phyloP scores from a whole-genome alignment of 2,329 filamentous ascomycete genomes.

The Xylariaceae sp. region DNA sequence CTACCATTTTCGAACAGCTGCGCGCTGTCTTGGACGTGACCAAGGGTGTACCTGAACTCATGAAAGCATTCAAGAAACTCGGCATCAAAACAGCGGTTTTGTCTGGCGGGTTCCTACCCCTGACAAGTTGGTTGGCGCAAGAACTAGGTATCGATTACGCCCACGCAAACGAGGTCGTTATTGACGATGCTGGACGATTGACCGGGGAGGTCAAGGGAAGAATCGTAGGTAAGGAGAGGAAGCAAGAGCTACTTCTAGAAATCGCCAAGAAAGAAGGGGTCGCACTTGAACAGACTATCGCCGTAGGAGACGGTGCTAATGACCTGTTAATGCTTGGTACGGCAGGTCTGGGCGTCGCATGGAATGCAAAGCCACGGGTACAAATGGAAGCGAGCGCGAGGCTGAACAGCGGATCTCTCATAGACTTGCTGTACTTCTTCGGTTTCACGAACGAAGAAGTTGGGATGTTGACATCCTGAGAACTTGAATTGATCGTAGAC shows the following conservation, averaged over 20 bases:
- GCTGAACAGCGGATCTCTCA: constrained; percentile 65
- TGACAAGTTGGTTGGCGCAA: constrained; percentile 80
- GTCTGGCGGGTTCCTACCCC: constrained; percentile 85
- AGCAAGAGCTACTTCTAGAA: constrained; percentile 65
- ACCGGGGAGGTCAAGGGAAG: constrained; percentile 69
- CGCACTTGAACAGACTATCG: constrained; percentile 62
- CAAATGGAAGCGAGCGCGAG: constrained; percentile 72
- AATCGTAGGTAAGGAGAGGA: constrained; percentile 74
- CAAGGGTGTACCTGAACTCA: constrained; percentile 70
- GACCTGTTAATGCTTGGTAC: constrained; percentile 75
- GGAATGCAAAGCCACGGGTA: constrained; percentile 79
- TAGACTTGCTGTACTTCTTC: constrained; percentile 71
- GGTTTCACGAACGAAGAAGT: constrained; percentile 67
- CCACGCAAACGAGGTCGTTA: constrained; percentile 77
- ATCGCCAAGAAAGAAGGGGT: constrained; percentile 67
- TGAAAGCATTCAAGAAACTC: constrained; percentile 68
- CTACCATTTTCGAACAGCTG: constrained; percentile 73
- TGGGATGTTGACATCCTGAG: constrained; percentile 37
- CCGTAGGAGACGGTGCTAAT: constrained; percentile 78
- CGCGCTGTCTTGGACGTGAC: constrained; percentile 75
- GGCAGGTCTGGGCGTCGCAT: constrained; percentile 74
- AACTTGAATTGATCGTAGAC: background rate
- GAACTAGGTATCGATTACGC: constrained; percentile 83
- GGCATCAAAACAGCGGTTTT: constrained; percentile 87
- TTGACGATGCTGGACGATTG: constrained; percentile 54